Evolutionary conservation across 2,329 filamentous ascomycete genomes (phyloP).

Genomic region (Fusarium sp.): DNA sequence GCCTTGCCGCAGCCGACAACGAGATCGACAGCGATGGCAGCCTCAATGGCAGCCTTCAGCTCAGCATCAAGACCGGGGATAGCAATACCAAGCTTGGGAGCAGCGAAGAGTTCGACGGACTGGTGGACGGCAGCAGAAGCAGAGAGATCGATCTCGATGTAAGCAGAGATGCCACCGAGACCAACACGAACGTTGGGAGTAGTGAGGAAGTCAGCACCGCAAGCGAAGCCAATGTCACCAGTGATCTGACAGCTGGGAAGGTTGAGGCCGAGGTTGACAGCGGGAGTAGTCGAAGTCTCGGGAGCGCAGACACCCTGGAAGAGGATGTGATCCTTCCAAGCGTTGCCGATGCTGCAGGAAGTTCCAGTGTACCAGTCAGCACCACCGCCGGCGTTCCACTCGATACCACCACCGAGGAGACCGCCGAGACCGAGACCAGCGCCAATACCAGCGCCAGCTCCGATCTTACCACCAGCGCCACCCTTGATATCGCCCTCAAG

Average conservation of each 20-base stretch:
- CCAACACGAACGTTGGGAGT: constrained; percentile 55
- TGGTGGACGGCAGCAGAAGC: constrained; percentile 58
- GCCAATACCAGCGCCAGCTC: background rate
- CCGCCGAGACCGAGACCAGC: background rate
- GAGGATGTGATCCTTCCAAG: constrained; percentile 28
- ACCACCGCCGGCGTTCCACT: constrained; percentile 9
- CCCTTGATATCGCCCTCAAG: background rate
- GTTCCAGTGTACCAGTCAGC: constrained; percentile 13
- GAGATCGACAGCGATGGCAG: constrained; percentile 61
- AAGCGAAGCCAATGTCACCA: constrained; percentile 56
- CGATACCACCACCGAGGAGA: constrained; percentile 6
- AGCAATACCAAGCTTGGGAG: constrained; percentile 49
- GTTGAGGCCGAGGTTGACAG: constrained; percentile 38
- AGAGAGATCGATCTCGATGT: constrained; percentile 59
- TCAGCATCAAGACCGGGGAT: constrained; percentile 51
- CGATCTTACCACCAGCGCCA: background rate
- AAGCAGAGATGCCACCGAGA: constrained; percentile 61
- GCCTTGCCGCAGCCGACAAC: constrained; percentile 57
- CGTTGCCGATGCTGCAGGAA: constrained; percentile 26
- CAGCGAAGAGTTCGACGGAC: constrained; percentile 59
- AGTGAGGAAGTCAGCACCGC: constrained; percentile 53
- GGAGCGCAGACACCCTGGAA: constrained; percentile 32
- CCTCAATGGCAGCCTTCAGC: constrained; percentile 58
- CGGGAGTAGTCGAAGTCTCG: constrained; percentile 30
- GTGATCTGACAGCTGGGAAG: constrained; percentile 52